Percentiles rank a stretch among this genome's conserved stretches.
phyloP scores from a whole-genome alignment of 2,329 filamentous ascomycete species.

The Blastomyces emzantsi region DNA sequence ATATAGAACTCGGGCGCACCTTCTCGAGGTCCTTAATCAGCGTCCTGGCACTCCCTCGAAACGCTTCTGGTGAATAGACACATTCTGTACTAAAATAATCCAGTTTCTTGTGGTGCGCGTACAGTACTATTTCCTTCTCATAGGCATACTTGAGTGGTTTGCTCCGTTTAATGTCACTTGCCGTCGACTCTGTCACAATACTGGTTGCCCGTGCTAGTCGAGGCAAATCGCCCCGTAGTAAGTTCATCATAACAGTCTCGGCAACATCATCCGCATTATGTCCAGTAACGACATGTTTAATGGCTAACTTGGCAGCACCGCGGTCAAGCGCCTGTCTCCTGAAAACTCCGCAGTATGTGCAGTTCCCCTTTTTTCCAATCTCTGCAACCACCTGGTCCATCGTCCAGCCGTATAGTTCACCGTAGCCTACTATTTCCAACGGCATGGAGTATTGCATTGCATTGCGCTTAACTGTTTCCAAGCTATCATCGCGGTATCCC shows the following conservation, averaged over 20 bases:
- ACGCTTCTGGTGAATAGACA: conserved; percentile 96
- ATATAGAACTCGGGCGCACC: conserved; percentile 83
- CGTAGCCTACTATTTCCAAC: conserved; percentile 85
- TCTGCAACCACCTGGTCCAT: conserved; percentile 98
- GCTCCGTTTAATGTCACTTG: conserved; percentile 85
- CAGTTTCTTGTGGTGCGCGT: conserved; percentile 91
- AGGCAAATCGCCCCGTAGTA: conserved; percentile 81
- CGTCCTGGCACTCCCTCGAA: conserved; percentile 80
- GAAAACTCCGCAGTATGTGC: conserved; percentile 97
- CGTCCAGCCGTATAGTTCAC: conserved; percentile 93
- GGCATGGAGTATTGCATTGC: conserved; percentile 84
- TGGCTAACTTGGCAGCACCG: conserved; percentile 75
- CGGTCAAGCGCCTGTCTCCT: conserved; percentile 87
- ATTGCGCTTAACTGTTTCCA: conserved; percentile 95
- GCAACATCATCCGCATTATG: conserved; percentile 98
- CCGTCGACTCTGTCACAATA: conserved; percentile 69
- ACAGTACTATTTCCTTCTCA: conserved; percentile 97
- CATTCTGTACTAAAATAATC: conserved; percentile 99
- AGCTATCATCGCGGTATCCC: conserved; percentile 88
- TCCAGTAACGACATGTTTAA: conserved; percentile 90
- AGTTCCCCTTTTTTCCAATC: conserved; percentile 96
- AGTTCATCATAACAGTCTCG: conserved; percentile 96
- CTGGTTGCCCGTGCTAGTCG: conserved; percentile 80
- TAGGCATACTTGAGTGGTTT: conserved; percentile 98
- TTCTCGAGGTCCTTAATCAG: conserved; percentile 94